Evolutionary conservation across 345 rosid genomes (phyloP), one percentile per base, ranked within the genome.

Genomic region (Eucalyptus regnans): DNA sequence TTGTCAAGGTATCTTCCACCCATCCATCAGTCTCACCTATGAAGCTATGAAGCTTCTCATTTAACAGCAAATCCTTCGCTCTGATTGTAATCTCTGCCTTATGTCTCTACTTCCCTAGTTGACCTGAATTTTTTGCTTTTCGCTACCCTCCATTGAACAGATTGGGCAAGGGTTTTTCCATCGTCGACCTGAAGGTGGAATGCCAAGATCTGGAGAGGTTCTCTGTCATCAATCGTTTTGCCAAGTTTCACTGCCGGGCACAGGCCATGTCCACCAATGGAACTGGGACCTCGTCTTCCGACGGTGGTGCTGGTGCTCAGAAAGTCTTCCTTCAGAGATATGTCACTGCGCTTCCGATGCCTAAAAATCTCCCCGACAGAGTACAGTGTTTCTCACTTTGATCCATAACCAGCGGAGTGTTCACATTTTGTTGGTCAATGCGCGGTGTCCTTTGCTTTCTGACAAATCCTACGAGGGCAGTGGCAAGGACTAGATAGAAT

Each of bases 201-300:
- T 93, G 92, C 60, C 96, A 94, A 89, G 99, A 97, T 81, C 66
- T 96, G 91, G 99, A 96, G 91, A 94, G 92, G 89, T 94, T 92
- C 92, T 91, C 96, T 48, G 94, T 96, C 90, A 95, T 96, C 89
- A 97, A 97, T 91, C 96, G 99, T 16, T 97, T 97, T 90, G 98
- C 99, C n/a, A 95, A 91, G 94, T 97, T 95, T 90, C 99, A 97
- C 91, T 92, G 91, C 88, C 94, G 95, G 88, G 94, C 90, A 44
- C 96, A 90, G 87, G 92, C 90, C 50, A 41, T 41, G 41, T 41
- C 41, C 41, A 64, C 71, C 81, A 95, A 91, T 89, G 46, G 85
- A 50, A 79, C 94, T 29, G 95, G 91, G 89, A 89, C 87, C 50
- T 87, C 92, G n/a, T 91, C 92, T 76, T 88, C 91, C 8, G 51